phyloP scores from a whole-genome alignment of 129 eudicot genomes.

The Artemisia tridentata region DNA sequence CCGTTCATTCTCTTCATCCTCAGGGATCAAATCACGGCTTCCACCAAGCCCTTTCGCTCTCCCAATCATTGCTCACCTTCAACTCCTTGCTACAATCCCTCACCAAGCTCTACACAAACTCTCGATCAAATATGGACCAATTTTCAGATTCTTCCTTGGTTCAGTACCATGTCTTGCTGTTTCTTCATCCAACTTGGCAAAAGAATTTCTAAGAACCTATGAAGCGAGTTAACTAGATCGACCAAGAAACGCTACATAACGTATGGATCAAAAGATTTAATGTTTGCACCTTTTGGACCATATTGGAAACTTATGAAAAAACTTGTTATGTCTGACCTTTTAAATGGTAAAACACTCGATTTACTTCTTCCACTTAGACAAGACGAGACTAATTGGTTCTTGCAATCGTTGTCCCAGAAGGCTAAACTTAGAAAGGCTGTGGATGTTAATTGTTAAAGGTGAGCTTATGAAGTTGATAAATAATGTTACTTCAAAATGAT shows the following conservation, averaged over 20 bases:
- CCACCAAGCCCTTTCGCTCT: conserved; percentile 53
- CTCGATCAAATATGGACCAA: too few relatives aligned
- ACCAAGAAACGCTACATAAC: too few relatives aligned
- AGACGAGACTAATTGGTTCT: conserved; percentile 36
- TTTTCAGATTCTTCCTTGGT: too few relatives aligned
- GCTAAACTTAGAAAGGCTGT: conserved; percentile 35
- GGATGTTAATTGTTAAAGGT: conserved; percentile 46
- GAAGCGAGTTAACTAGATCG: too few relatives aligned
- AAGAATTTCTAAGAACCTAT: too few relatives aligned
- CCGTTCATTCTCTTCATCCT: conserved; percentile 14
- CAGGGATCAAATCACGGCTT: conserved; percentile 25
- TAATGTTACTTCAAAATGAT: conserved; percentile 48
- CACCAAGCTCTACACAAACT: too few relatives aligned
- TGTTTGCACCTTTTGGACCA: conserved; percentile 63
- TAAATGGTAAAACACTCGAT: conserved; percentile 49
- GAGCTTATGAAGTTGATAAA: conserved; percentile 57
- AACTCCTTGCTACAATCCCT: too few relatives aligned
- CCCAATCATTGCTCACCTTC: conserved; percentile 67
- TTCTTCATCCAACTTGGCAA: too few relatives aligned
- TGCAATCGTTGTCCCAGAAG: conserved; percentile 27
- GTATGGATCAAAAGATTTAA: conserved; percentile 65
- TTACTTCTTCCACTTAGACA: conserved; percentile 46
- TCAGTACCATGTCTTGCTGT: too few relatives aligned
- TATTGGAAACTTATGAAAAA: conserved; percentile 73
- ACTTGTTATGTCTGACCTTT: conserved; percentile 55